Conservation (phyloP, 169 alveolate genomes). For the Plasmodium adleri region DNA sequence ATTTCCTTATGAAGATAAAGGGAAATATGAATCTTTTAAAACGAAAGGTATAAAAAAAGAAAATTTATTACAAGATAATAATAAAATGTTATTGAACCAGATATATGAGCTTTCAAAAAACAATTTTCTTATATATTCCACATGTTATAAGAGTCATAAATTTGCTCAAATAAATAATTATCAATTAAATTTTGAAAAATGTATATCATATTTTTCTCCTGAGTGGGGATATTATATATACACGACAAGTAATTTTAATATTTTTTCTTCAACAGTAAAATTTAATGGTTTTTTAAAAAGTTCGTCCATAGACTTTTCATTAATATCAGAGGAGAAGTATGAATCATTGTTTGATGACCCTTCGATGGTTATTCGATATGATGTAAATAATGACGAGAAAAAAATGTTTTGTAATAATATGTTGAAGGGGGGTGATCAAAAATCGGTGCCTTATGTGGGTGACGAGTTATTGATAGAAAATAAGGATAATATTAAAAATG, state of each 20-base stretch:
- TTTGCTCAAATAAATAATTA: conserved; percentile 46
- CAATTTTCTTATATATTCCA: conserved; percentile 28
- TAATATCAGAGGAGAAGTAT: background rate
- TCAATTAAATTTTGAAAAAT: conserved; percentile 24
- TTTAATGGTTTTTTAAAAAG: conserved; percentile 66
- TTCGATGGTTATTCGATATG: background rate
- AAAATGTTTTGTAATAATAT: background rate
- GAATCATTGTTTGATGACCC: background rate
- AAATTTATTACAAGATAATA: background rate
- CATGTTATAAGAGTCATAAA: conserved; percentile 42
- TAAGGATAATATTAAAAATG: no score
- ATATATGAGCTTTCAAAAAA: conserved; percentile 48
- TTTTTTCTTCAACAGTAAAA: conserved; percentile 35
- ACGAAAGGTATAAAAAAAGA: background rate
- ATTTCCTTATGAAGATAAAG: conserved; percentile 22
- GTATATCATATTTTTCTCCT: conserved; percentile 38
- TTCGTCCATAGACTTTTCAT: conserved; percentile 13
- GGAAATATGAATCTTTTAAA: no score
- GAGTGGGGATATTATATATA: conserved; percentile 76
- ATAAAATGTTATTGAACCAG: background rate
- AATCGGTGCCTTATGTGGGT: no score
- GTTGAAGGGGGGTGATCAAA: background rate
- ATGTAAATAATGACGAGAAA: background rate
- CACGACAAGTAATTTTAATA: conserved; percentile 60
- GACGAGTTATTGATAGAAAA: no score